Conservation (phyloP, 495 filamentous ascomycete species). For the Sporormia fimetaria region DNA sequence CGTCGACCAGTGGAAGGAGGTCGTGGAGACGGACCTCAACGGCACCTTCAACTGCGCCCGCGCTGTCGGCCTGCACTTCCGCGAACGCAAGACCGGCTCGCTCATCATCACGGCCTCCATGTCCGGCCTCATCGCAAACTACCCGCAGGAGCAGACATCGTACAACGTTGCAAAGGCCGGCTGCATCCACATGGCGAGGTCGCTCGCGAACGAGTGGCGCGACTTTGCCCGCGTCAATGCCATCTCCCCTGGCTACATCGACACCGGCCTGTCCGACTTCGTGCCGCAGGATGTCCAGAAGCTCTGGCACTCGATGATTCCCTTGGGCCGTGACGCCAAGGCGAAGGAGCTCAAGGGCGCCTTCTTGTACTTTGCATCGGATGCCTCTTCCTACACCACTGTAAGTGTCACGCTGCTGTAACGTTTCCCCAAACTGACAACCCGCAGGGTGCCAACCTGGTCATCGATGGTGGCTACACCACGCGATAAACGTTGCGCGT, state of each 20-base stretch:
- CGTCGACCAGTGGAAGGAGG: slow-evolving; percentile 56
- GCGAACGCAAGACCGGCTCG: slow-evolving; percentile 57
- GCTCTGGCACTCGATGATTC: slow-evolving; percentile 69
- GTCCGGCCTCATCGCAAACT: slow-evolving; percentile 77
- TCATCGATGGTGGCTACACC: slow-evolving; percentile 55
- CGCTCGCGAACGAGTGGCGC: slow-evolving; percentile 77
- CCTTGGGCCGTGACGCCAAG: slow-evolving; percentile 71
- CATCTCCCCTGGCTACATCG: slow-evolving; percentile 78
- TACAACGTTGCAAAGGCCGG: slow-evolving; percentile 87
- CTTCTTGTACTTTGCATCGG: slow-evolving; percentile 76
- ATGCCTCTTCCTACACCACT: slow-evolving; percentile 76
- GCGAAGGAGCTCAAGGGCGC: slow-evolving; percentile 75
- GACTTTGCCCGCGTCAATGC: slow-evolving; percentile 75
- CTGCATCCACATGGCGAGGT: slow-evolving; percentile 68
- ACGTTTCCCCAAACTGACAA: slow-evolving; percentile 2
- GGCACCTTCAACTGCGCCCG: slow-evolving; percentile 73
- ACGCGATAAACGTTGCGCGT: slow-evolving; percentile 17
- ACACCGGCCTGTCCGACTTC: slow-evolving; percentile 70
- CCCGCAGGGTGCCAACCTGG: slow-evolving; percentile 46
- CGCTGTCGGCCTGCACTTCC: slow-evolving; percentile 59
- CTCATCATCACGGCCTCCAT: slow-evolving; percentile 74
- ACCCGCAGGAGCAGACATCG: slow-evolving; percentile 72
- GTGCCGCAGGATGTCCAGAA: slow-evolving; percentile 57
- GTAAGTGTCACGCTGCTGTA: slow-evolving; percentile 26
- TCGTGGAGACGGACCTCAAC: slow-evolving; percentile 68